A percentile compares a stretch with the other conserved stretches of the same genome.
Conservation (phyloP, 768 basidiomycete species). For the Amanita molliuscula region DNA sequence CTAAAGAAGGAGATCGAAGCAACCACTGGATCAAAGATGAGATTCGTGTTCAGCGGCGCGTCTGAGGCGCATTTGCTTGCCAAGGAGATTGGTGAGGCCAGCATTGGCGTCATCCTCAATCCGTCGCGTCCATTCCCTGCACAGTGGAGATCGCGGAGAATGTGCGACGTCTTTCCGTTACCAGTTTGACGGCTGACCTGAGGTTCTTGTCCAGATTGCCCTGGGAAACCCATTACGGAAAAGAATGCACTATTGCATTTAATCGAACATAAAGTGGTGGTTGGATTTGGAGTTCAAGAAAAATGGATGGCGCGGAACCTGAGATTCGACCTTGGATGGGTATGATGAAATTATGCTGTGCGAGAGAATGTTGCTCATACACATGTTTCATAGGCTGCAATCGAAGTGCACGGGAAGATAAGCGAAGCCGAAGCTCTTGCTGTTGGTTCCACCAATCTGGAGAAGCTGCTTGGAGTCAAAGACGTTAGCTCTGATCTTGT, state of each 20-base stretch:
- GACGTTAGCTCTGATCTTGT: slow-evolving; percentile 25
- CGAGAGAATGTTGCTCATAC: neutral
- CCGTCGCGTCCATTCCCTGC: slow-evolving; percentile 61
- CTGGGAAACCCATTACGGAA: slow-evolving; percentile 32
- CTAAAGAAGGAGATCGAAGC: slow-evolving; percentile 56
- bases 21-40: slow-evolving; percentile 26
- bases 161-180: slow-evolving; percentile 26
- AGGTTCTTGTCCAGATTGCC: slow-evolving; percentile 20
- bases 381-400: slow-evolving; percentile 15
- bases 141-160: slow-evolving; percentile 53
- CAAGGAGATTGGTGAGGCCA: slow-evolving; percentile 53
- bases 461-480: slow-evolving; percentile 27
- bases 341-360: slow-evolving; percentile 18
- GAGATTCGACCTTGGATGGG: slow-evolving; percentile 74
- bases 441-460: slow-evolving; percentile 32
- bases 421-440: slow-evolving; percentile 24
- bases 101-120: slow-evolving; percentile 59
- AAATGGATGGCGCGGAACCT: slow-evolving; percentile 51
- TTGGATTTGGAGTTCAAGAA: slow-evolving; percentile 53
- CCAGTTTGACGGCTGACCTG: neutral
- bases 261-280: slow-evolving; percentile 53
- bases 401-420: slow-evolving; percentile 20
- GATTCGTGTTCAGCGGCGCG: slow-evolving; percentile 45
- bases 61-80: slow-evolving; percentile 68
- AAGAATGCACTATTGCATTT: slow-evolving; percentile 49